Percentiles rank a stretch among this genome's conserved stretches.
Conservation (phyloP, 371 early-diverging fungal genomes). For the Entomophthora muscae region DNA sequence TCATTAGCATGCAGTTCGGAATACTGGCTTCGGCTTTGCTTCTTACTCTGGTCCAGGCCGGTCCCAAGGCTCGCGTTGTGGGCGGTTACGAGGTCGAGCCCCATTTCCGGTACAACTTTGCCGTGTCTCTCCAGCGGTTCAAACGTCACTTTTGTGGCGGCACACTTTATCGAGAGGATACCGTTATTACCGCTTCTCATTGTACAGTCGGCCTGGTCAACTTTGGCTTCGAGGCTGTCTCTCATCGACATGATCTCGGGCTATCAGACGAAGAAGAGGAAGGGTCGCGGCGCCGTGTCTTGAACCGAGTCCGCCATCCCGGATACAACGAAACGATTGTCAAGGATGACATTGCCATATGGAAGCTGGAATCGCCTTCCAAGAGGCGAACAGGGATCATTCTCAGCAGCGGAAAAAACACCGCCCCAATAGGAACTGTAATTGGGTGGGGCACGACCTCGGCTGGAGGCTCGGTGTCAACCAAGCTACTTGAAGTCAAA, state of each 20-base stretch:
- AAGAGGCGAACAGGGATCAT: no score
- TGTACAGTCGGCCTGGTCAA: background rate
- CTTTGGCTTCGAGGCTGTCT: background rate
- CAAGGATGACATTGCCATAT: background rate
- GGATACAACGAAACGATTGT: background rate
- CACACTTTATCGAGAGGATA: background rate
- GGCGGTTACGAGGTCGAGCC: slow-evolving; percentile 7
- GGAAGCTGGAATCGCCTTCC: background rate
- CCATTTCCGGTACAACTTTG: background rate
- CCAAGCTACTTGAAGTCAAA: slow-evolving; percentile 2
- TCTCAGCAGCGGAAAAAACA: background rate
- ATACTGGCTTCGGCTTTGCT: no score
- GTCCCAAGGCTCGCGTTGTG: slow-evolving; percentile 11
- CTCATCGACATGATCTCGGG: slow-evolving; percentile 3
- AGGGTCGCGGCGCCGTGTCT: background rate
- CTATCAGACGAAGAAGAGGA: background rate
- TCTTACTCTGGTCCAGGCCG: no score
- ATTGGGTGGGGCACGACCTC: slow-evolving; percentile 6
- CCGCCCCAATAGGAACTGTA: background rate
- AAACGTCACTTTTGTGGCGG: slow-evolving; percentile 6
- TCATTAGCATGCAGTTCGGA: no score
- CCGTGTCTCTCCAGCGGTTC: background rate
- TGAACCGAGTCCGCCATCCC: background rate
- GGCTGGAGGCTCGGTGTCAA: background rate
- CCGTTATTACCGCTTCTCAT: slow-evolving; percentile 6